Base-by-base conservation (phyloP, 116 monocot species). In the Phalaenopsis hybrid region DNA sequence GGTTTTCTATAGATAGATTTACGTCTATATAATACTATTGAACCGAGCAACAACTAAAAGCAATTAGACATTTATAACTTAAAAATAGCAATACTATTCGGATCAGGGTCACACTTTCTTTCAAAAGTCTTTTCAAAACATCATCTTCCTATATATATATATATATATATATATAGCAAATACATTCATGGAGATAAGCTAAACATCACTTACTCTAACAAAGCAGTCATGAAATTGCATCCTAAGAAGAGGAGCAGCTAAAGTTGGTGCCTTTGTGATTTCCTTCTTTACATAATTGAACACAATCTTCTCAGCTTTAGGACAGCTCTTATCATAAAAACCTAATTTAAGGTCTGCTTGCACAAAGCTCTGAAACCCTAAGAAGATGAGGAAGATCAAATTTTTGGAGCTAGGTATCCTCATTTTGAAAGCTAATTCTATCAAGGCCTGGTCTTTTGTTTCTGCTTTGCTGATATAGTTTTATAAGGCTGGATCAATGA, bases 181-280 rank as follows among this genome's bases (percentile, higher is more conserved):
- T 57, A 15, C 57, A 15, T 18, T 57, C 0, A 57, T 15, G 18
- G 0, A 57, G 15, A 63, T 23, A 8, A 23, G 63, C 23, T n/a
- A 23, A 63, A 63, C 18, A 21, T 34, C 2, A 15, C 82, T 44
- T 89, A 95, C 95, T 86, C 89, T 88, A 0, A 95, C 95, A 82
- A 95, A 95, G 78, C 95, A 95, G 84, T 95, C 95, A 74, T 95
- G 95, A 82, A 95, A 95, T 57, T 95, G 93, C 89, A 95, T 74
- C 68, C 95, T 82, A 4, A 95, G 86, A 13, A 95, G 80, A 16
- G 93, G 81, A 37, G 91, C 85, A 34, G 70, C 70, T 11, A 70
- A 37, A 31, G 70, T 9, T n/a, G 93, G 95, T 9, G 89, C 91
- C 45, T 85, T 79, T 0, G 91, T 83, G 65, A 95, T 86, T 75